Evolutionary conservation across 2,329 filamentous ascomycete genomes (phyloP).

Genomic region (Aspergillus vadensis): DNA sequence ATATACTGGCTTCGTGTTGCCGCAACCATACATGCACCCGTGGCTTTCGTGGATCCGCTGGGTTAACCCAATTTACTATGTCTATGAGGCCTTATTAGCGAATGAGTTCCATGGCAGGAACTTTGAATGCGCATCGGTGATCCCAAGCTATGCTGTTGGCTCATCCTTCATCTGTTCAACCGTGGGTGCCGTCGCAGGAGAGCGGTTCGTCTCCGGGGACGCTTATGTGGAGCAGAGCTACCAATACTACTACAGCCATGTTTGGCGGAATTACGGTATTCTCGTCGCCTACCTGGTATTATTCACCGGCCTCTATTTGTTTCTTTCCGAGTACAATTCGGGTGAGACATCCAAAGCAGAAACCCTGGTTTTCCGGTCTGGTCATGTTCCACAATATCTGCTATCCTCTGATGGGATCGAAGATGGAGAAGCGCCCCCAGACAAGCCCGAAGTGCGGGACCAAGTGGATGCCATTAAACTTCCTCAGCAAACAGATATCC

Average conservation of each 20-base stretch:
- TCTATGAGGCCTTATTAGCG: slow-evolving; percentile 32
- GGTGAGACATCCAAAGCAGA: slow-evolving; percentile 74
- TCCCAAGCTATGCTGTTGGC: slow-evolving; percentile 18
- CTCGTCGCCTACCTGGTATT: slow-evolving; percentile 64
- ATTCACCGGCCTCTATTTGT: slow-evolving; percentile 65
- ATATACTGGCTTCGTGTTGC: slow-evolving; percentile 43
- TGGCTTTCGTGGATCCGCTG: slow-evolving; percentile 51
- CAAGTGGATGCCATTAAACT: slow-evolving; percentile 57
- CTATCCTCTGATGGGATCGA: not conserved
- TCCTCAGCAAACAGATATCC: slow-evolving; percentile 65
- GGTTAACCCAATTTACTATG: slow-evolving; percentile 37
- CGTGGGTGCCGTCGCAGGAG: slow-evolving; percentile 59
- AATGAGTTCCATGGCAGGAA: slow-evolving; percentile 36
- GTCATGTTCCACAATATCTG: slow-evolving; percentile 50
- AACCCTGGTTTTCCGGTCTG: slow-evolving; percentile 72
- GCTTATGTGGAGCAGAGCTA: slow-evolving; percentile 58
- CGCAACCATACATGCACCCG: slow-evolving; percentile 48
- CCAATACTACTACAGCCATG: slow-evolving; percentile 59
- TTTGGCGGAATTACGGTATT: slow-evolving; percentile 71
- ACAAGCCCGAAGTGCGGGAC: slow-evolving; percentile 12
- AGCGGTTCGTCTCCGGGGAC: slow-evolving; percentile 59
- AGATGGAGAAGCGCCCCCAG: not conserved
- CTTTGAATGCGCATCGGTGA: slow-evolving; percentile 23
- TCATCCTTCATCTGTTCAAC: slow-evolving; percentile 54
- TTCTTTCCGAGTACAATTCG: slow-evolving; percentile 45